Evolutionary conservation across 768 basidiomycete species (phyloP).

Genomic region (Dendrothele bispora): DNA sequence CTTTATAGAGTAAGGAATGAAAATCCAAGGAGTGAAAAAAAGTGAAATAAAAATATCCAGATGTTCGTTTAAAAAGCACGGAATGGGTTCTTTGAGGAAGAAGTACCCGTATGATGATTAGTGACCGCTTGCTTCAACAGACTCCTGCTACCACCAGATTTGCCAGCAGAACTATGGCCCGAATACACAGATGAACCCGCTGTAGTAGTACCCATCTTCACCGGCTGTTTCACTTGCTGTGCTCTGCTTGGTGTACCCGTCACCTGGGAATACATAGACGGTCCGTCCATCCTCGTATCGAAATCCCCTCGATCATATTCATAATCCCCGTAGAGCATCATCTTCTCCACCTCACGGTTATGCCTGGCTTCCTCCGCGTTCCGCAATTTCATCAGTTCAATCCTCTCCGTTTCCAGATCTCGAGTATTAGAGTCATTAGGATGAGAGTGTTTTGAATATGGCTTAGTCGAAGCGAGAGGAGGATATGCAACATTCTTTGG

Average conservation of each 20-base stretch:
- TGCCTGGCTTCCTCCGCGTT: constrained; percentile 52
- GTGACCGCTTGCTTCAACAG: no score
- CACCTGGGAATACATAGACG: constrained; percentile 66
- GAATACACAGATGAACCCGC: constrained; percentile 51
- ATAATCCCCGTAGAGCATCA: constrained; percentile 48
- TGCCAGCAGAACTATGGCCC: no score
- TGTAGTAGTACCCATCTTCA: constrained; percentile 37
- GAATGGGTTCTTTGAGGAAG: no score
- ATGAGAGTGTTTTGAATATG: constrained; percentile 20
- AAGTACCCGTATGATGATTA: no score
- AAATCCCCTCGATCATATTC: constrained; percentile 33
- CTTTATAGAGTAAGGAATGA: no score
- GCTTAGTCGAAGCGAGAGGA: constrained; percentile 10
- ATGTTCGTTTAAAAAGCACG: no score
- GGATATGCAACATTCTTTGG: constrained; percentile 20
- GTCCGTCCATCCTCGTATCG: constrained; percentile 37
- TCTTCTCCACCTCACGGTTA: constrained; percentile 49
- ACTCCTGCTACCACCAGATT: no score
- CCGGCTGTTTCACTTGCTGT: constrained; percentile 75
- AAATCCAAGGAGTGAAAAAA: no score
- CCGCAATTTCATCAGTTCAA: constrained; percentile 49
- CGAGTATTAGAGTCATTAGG: not conserved
- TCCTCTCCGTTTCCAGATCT: constrained; percentile 39
- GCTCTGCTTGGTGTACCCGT: constrained; percentile 61
- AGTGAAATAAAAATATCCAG: no score